Evolutionary conservation across 495 filamentous ascomycete species (phyloP), one percentile per base, ranked within the genome.

Genomic region (Bacidia rubella): DNA sequence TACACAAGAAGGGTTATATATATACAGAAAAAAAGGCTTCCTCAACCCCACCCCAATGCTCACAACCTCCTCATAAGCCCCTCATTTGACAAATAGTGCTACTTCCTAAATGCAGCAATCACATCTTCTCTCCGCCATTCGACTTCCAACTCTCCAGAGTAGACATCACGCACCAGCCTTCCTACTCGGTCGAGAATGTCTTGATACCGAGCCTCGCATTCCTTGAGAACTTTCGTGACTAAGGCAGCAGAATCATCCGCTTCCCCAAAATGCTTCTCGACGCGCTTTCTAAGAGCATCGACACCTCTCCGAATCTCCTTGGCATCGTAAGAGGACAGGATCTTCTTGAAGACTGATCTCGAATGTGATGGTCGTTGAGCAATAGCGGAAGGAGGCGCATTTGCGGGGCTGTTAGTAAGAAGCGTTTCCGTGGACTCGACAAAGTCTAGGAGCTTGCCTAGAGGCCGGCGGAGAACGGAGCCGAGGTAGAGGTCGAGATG

Each of bases 231-330:
- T 65, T 84, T 81, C 29, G 70, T 68, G 40, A 95, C 86, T 26
- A 97, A 68, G 35, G 76, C 77, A 12, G 78, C 72, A 58, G 77
- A 82, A 3, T 80, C 86, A 41, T 92, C 87, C 5, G 81, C 86
- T 41, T 92, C 87, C 21, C 85, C 87, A 67, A 96, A 96, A 66
- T 97, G 90, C 66, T 97, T 97, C 66, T 96, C 89, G 2, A 97
- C 85, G 25, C 90, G 75, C 68, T 92, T 93, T 63, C 81, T 79
- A 25, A 97, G 72, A 54, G 84, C 76, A 54, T 95, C 89, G 51
- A 94, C 80, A 4, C 90, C 90, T 53, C 85, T 83, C 38, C 81
- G 74, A 39, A 96, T 73, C 65, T 95, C 90, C 66, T 86, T 86
- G 15, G 68, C 70, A 60, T 96, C 90, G 59, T 94, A 85, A 15